Percentiles rank a stretch among this genome's conserved stretches.
Evolutionary conservation across 441 rosid genomes (phyloP).

Genomic region (Gossypium aridum): DNA sequence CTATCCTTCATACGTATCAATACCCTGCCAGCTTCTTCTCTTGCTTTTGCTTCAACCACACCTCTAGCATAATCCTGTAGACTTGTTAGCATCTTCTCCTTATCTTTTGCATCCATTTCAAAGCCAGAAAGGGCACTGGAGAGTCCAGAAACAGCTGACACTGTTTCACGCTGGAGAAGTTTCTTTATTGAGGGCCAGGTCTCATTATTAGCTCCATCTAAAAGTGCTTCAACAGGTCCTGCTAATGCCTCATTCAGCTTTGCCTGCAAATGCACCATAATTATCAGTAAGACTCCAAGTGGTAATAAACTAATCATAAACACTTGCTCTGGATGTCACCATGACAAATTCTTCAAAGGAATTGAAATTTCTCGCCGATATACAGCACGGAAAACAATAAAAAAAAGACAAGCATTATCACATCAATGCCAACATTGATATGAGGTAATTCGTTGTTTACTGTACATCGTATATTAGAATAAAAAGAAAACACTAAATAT

Average conservation of each 20-base stretch:
- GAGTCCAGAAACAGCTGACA: conserved; percentile 64
- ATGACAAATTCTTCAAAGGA: background rate
- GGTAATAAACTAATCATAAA: background rate
- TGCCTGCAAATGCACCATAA: conserved; percentile 41
- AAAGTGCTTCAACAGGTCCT: conserved; percentile 90
- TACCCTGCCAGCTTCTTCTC: conserved; percentile 90
- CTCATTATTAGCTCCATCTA: conserved; percentile 76
- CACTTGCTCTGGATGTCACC: background rate
- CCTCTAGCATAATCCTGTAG: conserved; percentile 60
- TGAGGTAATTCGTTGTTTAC: background rate
- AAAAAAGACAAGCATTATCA: background rate
- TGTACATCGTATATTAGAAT: background rate
- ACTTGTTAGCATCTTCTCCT: conserved; percentile 50
- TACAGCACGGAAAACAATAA: background rate
- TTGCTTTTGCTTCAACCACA: conserved; percentile 84
- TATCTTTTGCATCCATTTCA: conserved; percentile 61
- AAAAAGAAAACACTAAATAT: background rate
- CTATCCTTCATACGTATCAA: conserved; percentile 92
- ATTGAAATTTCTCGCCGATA: background rate
- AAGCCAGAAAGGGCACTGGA: conserved; percentile 71
- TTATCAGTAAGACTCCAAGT: conserved; percentile 15
- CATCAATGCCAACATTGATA: background rate
- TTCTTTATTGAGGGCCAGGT: conserved; percentile 93
- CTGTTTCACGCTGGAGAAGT: conserved; percentile 64
- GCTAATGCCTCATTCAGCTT: conserved; percentile 66